Evolutionary conservation across 2,329 filamentous ascomycete species (phyloP).

Genomic region (Pseudocercospora ulei): DNA sequence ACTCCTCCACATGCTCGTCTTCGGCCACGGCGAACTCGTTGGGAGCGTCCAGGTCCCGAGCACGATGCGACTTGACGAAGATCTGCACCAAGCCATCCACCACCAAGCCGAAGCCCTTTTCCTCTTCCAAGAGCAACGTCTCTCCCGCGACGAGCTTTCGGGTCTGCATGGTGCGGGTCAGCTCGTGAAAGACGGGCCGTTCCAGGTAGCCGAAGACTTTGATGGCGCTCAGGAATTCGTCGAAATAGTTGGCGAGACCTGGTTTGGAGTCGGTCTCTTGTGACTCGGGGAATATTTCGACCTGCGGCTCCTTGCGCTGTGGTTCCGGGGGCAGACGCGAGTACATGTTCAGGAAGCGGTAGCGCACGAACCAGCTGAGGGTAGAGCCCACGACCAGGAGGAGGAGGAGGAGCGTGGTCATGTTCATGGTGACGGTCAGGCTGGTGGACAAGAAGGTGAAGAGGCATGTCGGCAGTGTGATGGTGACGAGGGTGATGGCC

Average conservation of each 20-base stretch:
- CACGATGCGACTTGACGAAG: conserved; percentile 80
- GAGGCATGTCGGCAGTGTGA: conserved; percentile 78
- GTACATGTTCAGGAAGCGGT: conserved; percentile 96
- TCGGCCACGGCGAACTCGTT: conserved; percentile 39
- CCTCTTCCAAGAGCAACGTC: conserved; percentile 87
- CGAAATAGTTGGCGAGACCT: conserved; percentile 87
- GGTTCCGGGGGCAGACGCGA: conserved; percentile 85
- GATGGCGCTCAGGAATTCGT: conserved; percentile 96
- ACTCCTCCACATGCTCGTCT: conserved; percentile 53
- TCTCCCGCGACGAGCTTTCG: conserved; percentile 91
- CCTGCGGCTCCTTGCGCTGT: conserved; percentile 86
- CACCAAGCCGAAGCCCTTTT: conserved; percentile 95
- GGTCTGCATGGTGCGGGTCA: conserved; percentile 97
- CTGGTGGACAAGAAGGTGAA: conserved; percentile 87
- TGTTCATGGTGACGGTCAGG: conserved; percentile 96
- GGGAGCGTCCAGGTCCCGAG: conserved; percentile 37
- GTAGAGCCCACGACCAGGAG: conserved; percentile 67
- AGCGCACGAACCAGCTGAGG: conserved; percentile 85
- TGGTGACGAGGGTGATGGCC: conserved; percentile 72
- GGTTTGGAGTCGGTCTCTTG: conserved; percentile 84
- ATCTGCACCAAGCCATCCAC: conserved; percentile 95
- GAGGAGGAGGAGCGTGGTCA: conserved; percentile 85
- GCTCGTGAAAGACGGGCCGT: conserved; percentile 90
- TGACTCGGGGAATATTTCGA: conserved; percentile 88
- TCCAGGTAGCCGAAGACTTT: conserved; percentile 98